A percentile compares a stretch with the other conserved stretches of the same genome.
Evolutionary conservation across 2,329 filamentous ascomycete species (phyloP).

Genomic region (Ophiostoma montium): DNA sequence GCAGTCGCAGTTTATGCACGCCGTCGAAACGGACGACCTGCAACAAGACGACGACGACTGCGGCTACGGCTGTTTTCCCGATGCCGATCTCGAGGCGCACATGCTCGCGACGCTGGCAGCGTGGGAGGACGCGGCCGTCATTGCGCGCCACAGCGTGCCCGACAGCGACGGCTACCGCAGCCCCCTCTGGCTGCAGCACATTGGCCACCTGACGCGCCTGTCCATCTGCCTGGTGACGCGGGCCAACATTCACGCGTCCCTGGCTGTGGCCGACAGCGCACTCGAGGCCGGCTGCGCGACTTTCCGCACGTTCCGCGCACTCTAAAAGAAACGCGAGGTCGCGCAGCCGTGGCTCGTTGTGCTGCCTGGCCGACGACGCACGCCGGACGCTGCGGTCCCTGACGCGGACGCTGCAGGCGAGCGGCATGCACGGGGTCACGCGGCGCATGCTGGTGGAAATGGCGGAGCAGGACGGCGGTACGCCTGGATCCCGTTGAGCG

Average conservation of each 20-base stretch:
- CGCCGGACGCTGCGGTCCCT: neutral
- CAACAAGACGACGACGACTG: neutral
- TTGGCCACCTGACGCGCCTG: conserved; percentile 6
- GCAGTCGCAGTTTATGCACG: conserved; percentile 1
- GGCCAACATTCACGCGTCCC: neutral
- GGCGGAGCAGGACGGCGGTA: neutral
- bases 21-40: conserved; percentile 1
- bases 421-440: conserved; percentile 3
- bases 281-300: conserved; percentile 1
- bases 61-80: no score
- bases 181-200: conserved; percentile 5
- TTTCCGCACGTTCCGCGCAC: conserved; percentile 1
- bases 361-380: neutral
- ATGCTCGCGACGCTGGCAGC: conserved; percentile 1
- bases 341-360: conserved; percentile 8
- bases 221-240: conserved; percentile 2
- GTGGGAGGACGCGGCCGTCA: conserved; percentile 5
- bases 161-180: conserved; percentile 7
- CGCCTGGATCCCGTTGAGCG: neutral
- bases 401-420: neutral
- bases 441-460: conserved; percentile 6
- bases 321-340: conserved; percentile 5
- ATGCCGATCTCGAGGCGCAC: neutral
- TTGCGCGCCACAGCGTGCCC: conserved; percentile 5
- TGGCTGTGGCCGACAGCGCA: conserved; percentile 3